A percentile compares a stretch with the other conserved stretches of the same genome.
These are phyloP conservation scores for Euphorbia tirucalli DNA, from an alignment of 345 rosid genomes.

Conservation along the genomic window DNA sequence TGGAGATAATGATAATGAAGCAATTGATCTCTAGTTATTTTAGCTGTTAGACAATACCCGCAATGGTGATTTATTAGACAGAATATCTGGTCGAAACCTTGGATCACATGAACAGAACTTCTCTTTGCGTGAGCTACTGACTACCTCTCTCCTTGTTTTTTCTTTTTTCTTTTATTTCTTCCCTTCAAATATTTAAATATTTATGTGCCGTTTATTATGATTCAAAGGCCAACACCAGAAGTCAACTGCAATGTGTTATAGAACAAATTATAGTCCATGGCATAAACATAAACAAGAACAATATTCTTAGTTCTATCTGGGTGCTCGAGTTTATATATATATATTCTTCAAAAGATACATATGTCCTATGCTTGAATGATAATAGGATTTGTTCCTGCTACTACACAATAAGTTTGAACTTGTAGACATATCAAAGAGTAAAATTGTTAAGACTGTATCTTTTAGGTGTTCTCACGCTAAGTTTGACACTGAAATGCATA, in stretches of 20 bases:
- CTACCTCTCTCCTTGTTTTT: neutral
- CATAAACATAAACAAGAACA: neutral
- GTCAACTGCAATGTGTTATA: neutral
- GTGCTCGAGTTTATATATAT: neutral
- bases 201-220: neutral
- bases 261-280: neutral
- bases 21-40: neutral
- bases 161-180: neutral
- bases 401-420: neutral
- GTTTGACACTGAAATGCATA: neutral
- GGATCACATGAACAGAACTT: too few species aligned
- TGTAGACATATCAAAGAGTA: too few species aligned
- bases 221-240: neutral
- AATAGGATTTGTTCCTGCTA: neutral
- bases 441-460: too few species aligned
- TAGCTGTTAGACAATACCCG: neutral
- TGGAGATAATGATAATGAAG: neutral
- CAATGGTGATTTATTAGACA: neutral
- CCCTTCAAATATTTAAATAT: too few species aligned
- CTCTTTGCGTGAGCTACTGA: too few species aligned
- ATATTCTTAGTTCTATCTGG: neutral
- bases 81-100: neutral
- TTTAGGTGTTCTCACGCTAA: neutral
- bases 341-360: neutral
- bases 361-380: neutral